Base-by-base conservation (phyloP, 2,329 filamentous ascomycete species). In the Lachnum nothofagi region DNA sequence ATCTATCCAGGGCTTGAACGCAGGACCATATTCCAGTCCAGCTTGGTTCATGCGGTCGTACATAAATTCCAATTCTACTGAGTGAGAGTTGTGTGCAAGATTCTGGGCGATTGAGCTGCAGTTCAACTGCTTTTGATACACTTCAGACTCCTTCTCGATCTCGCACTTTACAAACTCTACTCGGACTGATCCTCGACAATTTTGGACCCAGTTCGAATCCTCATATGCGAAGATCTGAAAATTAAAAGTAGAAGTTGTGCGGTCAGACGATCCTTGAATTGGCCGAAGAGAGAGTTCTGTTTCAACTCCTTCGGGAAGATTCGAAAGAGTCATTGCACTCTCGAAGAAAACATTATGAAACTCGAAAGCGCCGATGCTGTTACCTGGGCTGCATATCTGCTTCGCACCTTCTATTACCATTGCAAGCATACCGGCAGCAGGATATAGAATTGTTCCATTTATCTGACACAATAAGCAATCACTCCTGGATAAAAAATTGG, bases 291-390 rank as follows among this genome's bases (percentile, higher is more conserved):
- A 33, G 5, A 48, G 17, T 5, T 25, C 12, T 5, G 31, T 37
- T 37, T 49, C 47, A 7, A 46, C 24, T 25, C 17, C 22, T 12
- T 49, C 16, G 5, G 34, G 16, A 19, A 22, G 17, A 3, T 65
- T 63, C 4, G 76, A 64, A 1, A 76, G 63, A 3, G 37, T n/a
- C 19, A 76, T 63, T 0, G 65, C 70, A 1, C 63, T 10, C 10
- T 24, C 22, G 16, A 51, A 44, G 3, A 24, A 17, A 5, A 47
- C 39, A 10, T 51, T 29, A 35, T 22, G 39, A 20, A 51, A 38
- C 3, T 44, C 14, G 29, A 27, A 53, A 1, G 23, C 35, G 20
- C 5, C 22, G 12, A 43, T n/a, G 12, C 8, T 22, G 12, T 40
- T 27, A 20, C 12, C 23, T 7, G n/a, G 16, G n/a, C 54, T 37